Conservation (phyloP, 192 early-diverging fungal species). For the Chytriomyces sp. region DNA sequence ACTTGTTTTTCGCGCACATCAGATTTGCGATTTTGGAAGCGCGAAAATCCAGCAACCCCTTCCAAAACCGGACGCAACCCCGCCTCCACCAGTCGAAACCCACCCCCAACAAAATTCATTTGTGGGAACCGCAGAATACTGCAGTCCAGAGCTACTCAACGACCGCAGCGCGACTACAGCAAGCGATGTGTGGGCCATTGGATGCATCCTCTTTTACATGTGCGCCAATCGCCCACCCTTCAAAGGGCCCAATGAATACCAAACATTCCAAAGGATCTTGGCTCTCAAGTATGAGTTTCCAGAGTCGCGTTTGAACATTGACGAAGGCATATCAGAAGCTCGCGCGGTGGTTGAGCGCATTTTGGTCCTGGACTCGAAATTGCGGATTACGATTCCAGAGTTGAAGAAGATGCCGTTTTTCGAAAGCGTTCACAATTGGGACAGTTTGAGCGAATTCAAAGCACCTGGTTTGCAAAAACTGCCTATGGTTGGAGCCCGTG, state of each 20-base stretch:
- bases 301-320: background rate
- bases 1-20: too few relatives aligned
- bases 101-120: constrained; percentile 76
- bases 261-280: constrained; percentile 94
- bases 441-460: background rate
- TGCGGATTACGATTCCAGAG: constrained; percentile 55
- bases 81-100: constrained; percentile 20
- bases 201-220: constrained; percentile 92
- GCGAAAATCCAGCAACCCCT: constrained; percentile 70
- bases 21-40: constrained; percentile 84
- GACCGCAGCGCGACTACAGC: constrained; percentile 71
- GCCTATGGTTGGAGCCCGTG: background rate
- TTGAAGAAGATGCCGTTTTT: constrained; percentile 82
- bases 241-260: constrained; percentile 93
- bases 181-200: constrained; percentile 69
- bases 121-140: constrained; percentile 99
- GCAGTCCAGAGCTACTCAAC: constrained; percentile 92
- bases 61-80: background rate
- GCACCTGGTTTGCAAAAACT: background rate
- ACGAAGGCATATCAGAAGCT: constrained; percentile 67
- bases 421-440: constrained; percentile 50
- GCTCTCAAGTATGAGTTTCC: constrained; percentile 89
- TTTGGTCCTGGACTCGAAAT: constrained; percentile 70
- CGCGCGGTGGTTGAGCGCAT: constrained; percentile 80
- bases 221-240: constrained; percentile 89